Base-by-base conservation (phyloP, 2,329 filamentous ascomycete genomes). In the Parascedosporium putredinis region DNA sequence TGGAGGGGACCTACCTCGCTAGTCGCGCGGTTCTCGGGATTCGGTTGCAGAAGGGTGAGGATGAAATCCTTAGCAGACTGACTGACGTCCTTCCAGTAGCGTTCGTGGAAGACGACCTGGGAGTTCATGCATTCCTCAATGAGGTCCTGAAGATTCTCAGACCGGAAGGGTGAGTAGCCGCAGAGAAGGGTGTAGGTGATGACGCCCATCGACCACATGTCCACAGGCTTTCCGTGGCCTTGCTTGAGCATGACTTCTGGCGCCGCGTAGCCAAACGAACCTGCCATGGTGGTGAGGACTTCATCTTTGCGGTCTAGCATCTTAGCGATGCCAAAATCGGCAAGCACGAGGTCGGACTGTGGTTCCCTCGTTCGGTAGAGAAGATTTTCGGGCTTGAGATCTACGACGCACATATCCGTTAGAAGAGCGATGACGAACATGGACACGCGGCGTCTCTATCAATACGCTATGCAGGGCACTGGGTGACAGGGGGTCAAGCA, bases 151-250 rank as follows among this genome's bases (percentile, higher is more conserved):
- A 98, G 75, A 60, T 87, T 95, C 72, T 98, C 93, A 54, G 89
- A 93, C 57, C 93, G 84, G 79, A 98, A 98, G 18, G 93, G 93
- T 42, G 91, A 96, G 73, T 98, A 98, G 58, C 93, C 93, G 64
- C 94, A 98, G 47, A 98, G 85, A 24, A 98, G 76, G 14, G 93
- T 98, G 70, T 98, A 98, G 38, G 93, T 97, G 61, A 98, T 98
- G 61, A 98, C 93, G 54, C 93, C 93, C 69, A 98, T 78, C 3
- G 93, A 97, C 93, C 93, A 98, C 88, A 98, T 95, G 64, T 98
- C 93, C 29, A 97, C 93, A 4, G 93, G 88, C 69, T 97, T 98
- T 64, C 93, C 93, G 65, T 98, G 94, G 18, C 93, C 93, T 62
- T 88, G 83, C 75, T 96, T 96, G 56, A 95, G 76, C 93, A 98